Evolutionary conservation across 2,329 filamentous ascomycete genomes (phyloP).

Genomic region (Diaporthe sp.): DNA sequence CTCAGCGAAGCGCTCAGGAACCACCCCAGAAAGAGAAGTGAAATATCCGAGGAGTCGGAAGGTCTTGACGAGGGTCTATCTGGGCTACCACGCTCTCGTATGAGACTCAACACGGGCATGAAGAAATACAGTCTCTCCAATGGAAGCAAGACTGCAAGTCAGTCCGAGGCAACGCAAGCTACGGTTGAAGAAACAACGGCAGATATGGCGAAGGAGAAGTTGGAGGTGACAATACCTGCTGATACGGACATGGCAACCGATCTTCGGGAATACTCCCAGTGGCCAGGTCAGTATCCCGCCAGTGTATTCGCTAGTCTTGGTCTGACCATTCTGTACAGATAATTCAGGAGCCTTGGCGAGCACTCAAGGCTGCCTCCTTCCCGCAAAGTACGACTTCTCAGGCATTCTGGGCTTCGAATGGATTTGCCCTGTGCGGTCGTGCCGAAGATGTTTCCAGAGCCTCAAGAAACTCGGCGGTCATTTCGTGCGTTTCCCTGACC

Average conservation of each 20-base stretch:
- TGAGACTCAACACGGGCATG: background rate
- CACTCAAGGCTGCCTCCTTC: constrained; percentile 13
- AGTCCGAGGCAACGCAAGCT: background rate
- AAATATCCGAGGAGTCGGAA: background rate
- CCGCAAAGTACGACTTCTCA: background rate
- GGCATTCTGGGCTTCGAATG: constrained; percentile 9
- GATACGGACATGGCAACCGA: constrained; percentile 18
- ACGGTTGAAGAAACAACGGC: too few relatives aligned
- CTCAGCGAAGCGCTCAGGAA: background rate
- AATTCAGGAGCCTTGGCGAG: background rate
- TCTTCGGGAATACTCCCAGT: constrained; percentile 23
- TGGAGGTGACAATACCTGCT: background rate
- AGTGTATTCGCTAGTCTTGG: rapidly evolving
- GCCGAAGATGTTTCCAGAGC: background rate
- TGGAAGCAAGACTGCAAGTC: background rate
- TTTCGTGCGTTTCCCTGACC: background rate
- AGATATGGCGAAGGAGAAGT: background rate
- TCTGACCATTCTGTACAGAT: background rate
- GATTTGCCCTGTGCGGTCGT: constrained; percentile 24
- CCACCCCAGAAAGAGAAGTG: background rate
- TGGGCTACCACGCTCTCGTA: background rate
- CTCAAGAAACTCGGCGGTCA: background rate
- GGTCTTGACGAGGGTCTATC: background rate
- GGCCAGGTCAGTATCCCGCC: constrained; percentile 3
- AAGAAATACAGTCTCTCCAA: too few relatives aligned